A percentile compares a stretch with the other conserved stretches of the same genome.
Conservation (phyloP, 345 rosid genomes). For the Clausena lansium region DNA sequence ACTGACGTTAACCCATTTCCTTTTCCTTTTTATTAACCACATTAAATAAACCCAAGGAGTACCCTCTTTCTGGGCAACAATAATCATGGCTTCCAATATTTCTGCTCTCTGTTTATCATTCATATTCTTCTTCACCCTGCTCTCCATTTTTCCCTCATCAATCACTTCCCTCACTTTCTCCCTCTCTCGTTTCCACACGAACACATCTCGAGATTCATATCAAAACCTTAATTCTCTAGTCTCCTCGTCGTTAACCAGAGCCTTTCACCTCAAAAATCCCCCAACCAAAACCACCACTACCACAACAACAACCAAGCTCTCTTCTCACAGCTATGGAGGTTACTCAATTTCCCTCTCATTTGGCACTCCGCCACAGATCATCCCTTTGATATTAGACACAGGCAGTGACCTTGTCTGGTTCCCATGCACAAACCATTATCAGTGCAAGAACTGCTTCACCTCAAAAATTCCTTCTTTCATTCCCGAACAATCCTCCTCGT, state of each 20-base stretch:
- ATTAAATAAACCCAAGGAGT: neutral
- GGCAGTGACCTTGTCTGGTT: conserved; percentile 42
- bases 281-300: neutral
- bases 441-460: conserved; percentile 35
- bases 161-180: conserved; percentile 27
- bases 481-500: conserved; percentile 33
- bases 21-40: neutral
- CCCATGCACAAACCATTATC: conserved; percentile 39
- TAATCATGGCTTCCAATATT: conserved; percentile 14
- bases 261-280: conserved; percentile 35
- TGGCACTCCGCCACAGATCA: conserved; percentile 31
- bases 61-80: neutral
- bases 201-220: conserved; percentile 22
- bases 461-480: conserved; percentile 23
- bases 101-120: conserved; percentile 2
- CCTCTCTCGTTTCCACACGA: conserved; percentile 13
- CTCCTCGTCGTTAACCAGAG: conserved; percentile 35
- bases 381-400: conserved; percentile 31
- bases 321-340: conserved; percentile 28
- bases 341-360: conserved; percentile 30
- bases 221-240: conserved; percentile 28
- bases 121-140: neutral
- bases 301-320: neutral
- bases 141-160: conserved; percentile 3
- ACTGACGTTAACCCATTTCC: neutral